Evolutionary conservation across 106 monocot species (phyloP), one percentile per base, ranked within the genome.

Genomic region (Acanthochlamys bracteata): DNA sequence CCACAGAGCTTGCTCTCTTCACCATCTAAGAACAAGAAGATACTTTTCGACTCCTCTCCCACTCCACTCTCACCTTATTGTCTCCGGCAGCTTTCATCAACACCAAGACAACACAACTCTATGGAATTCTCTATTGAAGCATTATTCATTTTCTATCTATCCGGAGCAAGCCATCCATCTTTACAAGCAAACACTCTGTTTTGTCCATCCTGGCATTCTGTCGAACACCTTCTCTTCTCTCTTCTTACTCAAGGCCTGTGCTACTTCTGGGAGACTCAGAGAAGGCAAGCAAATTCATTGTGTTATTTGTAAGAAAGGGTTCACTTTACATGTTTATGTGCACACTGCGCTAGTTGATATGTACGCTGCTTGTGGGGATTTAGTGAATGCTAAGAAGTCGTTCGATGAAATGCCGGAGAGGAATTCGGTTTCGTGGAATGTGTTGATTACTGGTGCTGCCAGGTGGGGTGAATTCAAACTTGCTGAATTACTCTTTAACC

Each of bases 351-450:
- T 88, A 33, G 70, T 82, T 16, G 71, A 76, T 24, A 78, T 88
- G 82, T 88, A 93, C 24, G 53, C 47, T 0, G 24, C 51, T 10
- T 78, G 70, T 22, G 75, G 88, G 55, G 45, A 15, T n/a, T n/a
- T 80, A 26, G 20, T 6, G 22, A 71, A 88, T 7, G 82, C 80
- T 1, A 11, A 39, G 41, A 79, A 47, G 20, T 65, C 69, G 49
- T 93, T 93, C 49, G 84, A 84, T 13, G 75, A 78, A 80, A 88
- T 87, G 79, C 73, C 88, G 0, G 62, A 76, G 4, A 77, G 69
- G 57, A 93, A 82, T 42, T 49, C 45, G 0, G 92, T 93, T 19
- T 56, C 80, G 15, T 93, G 87, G 84, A 93, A 93, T 60, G 82
- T 69, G 8, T 40, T 82, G 53, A 66, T 93, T 22, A 88, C 87